These are phyloP conservation scores for Vigna mungo DNA, from an alignment of 306 rosid species.

Conservation along the genomic window DNA sequence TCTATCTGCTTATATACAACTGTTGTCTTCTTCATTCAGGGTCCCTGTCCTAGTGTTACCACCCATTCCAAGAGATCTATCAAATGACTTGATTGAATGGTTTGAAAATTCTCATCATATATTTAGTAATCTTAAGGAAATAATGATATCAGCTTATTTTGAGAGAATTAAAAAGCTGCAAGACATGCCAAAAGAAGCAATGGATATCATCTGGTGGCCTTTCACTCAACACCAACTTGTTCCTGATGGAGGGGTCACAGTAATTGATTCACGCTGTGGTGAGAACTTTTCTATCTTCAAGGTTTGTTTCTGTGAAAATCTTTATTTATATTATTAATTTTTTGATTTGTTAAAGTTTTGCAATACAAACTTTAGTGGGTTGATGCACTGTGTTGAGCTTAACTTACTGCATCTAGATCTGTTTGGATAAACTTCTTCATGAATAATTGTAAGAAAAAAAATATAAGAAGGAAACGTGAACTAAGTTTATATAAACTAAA, in stretches of 20 bases:
- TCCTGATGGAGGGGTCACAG: slow-evolving; percentile 74
- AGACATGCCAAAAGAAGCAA: slow-evolving; percentile 86
- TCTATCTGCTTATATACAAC: slow-evolving; percentile 17
- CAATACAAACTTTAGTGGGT: slow-evolving; percentile 28
- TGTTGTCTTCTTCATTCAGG: slow-evolving; percentile 54
- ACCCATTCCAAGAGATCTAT: slow-evolving; percentile 77
- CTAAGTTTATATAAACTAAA: background rate
- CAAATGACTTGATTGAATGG: slow-evolving; percentile 86
- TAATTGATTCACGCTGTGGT: slow-evolving; percentile 96
- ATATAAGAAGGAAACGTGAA: background rate
- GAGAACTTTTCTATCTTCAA: slow-evolving; percentile 89
- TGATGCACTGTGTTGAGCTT: slow-evolving; percentile 32
- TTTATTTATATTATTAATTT: slow-evolving; percentile 19
- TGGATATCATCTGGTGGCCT: slow-evolving; percentile 93
- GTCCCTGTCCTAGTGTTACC: slow-evolving; percentile 91
- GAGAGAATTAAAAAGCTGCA: slow-evolving; percentile 70
- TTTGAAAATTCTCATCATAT: slow-evolving; percentile 58
- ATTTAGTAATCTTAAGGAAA: slow-evolving; percentile 75
- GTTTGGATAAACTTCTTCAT: background rate
- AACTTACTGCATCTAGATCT: slow-evolving; percentile 19
- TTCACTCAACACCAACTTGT: slow-evolving; percentile 94
- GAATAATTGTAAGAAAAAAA: background rate
- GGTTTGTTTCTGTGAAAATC: slow-evolving; percentile 63
- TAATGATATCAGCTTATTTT: slow-evolving; percentile 67
- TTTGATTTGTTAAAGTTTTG: slow-evolving; percentile 13